Percentiles rank a stretch among this genome's conserved stretches.
These are phyloP conservation scores for Solanum neorickii DNA, from an alignment of 257 asterid species.

Conservation along the genomic window DNA sequence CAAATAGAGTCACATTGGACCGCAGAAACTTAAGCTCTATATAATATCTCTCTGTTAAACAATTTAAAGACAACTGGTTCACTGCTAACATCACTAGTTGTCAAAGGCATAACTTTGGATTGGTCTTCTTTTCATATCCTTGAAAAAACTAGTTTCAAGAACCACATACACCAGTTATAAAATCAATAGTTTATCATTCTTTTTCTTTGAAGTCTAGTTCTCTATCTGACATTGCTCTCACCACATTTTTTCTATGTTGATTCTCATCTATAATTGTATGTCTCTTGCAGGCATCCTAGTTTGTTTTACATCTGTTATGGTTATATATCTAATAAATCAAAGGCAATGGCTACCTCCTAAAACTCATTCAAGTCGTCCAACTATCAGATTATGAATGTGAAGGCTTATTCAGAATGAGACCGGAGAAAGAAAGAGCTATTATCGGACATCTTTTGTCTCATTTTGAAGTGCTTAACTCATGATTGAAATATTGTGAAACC, in stretches of 20 bases:
- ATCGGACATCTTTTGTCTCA: background rate
- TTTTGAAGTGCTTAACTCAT: background rate
- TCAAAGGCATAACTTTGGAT: background rate
- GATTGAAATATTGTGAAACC: background rate
- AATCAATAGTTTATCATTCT: background rate
- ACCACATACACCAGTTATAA: background rate
- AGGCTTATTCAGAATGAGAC: background rate
- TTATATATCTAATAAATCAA: background rate
- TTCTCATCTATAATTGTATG: background rate
- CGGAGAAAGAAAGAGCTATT: background rate
- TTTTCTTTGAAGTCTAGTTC: background rate
- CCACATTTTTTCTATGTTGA: background rate
- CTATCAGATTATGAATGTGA: background rate
- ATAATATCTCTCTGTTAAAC: background rate
- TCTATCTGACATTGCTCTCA: background rate
- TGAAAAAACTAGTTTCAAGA: background rate
- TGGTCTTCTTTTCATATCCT: background rate
- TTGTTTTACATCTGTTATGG: background rate
- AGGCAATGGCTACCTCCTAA: no score
- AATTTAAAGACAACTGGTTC: background rate
- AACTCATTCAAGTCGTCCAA: background rate
- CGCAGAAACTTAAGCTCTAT: background rate
- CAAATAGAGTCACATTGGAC: background rate
- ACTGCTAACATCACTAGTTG: background rate
- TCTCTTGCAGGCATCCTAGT: background rate